Base-by-base conservation (phyloP, 106 monocot species). In the Acorus gramineus region DNA sequence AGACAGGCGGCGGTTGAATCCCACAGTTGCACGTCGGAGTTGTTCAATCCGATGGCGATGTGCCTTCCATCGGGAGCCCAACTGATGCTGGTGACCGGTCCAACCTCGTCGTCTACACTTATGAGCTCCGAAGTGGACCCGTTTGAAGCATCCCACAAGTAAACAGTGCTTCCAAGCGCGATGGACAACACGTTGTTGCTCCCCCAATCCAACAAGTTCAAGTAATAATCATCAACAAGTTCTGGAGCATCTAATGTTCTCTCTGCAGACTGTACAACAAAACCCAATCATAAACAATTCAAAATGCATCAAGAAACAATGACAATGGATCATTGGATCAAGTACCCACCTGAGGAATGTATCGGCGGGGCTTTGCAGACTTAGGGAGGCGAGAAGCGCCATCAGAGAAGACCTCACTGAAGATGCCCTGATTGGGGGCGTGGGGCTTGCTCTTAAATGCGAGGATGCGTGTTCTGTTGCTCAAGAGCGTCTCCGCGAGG, bases 401-500 rank as follows among this genome's bases (percentile, higher is more conserved):
- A 28, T 28, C 28, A 1, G 28, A 28, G 28, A 28, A 28, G 28
- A 28, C 28, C 28, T 28, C 28, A 28, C 28, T 28, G 28, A 28
- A 28, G 0, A 28, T 28, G 28, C 28, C 28, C 28, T 65, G 50
- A 28, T 42, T 51, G 14, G 63, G 53, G 14, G n/a, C 53, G 1
- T 14, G 48, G 4, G 69, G 68, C 65, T 74, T 79, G 69, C 63
- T 79, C 64, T 79, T 73, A 65, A 79, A 74, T 1, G 64, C 46
- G 3, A 78, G 73, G 49, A 73, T 73, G 7, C 71, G 61, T 11
- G 68, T 68, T 14, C 66, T 43, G n/a, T 73, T 73, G n/a, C 55
- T n/a, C 12, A 78, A 6, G 2, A 63, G 2, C 5, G 52, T 42
- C 11, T 59, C 57, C 4, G 12, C 57, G 7, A 67, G 77, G 50